Evolutionary conservation across 495 filamentous ascomycete genomes (phyloP), one percentile per base, ranked within the genome.

Genomic region (Trichoderma parareesei): DNA sequence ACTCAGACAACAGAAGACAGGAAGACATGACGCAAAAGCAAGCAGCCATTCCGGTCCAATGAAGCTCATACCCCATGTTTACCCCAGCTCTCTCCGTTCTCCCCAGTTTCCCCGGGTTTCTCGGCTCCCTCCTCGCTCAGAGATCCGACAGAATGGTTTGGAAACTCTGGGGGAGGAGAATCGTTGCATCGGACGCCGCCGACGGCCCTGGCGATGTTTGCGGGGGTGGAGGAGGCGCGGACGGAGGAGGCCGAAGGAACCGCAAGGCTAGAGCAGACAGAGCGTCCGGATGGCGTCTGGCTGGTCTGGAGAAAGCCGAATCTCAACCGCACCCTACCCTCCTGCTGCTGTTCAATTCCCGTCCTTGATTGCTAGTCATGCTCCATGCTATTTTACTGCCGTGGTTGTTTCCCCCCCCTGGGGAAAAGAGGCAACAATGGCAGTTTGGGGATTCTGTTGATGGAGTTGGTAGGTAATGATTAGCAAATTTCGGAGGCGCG

Each of bases 201-300:
- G 53, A 57, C 37, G 53, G 53, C 27, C 16, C 53, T 57, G 53
- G 27, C 16, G 53, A 57, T 57, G 9, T 5, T 13, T 57, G 53
- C 53, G 53, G 53, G 53, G 53, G 53, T 57, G 53, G 53, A 57
- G 53, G 53, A 57, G 11, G 53, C 20, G 27, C 53, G 53, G 53
- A 37, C 53, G 53, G 53, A 57, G 53, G 53, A 57, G 53, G 53
- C 53, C 53, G 53, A 57, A 57, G 27, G 46, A 18, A 18, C 46
- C 13, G n/a, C 46, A 57, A 49, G 46, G 46, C 46, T 49, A 49
- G 44, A 49, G 46, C 5, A n/a, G 6, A 20, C 16, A 18, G 46
- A 49, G 16, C n/a, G 6, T 49, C n/a, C 16, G 16, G 46, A 16
- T 18, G 18, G 16, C 16, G 46, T 49, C 46, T 9, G 20, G 0